These are phyloP conservation scores for Cutaneotrichosporon cutaneum DNA, from an alignment of 1,284 basidiomycete species.

Conservation along the genomic window DNA sequence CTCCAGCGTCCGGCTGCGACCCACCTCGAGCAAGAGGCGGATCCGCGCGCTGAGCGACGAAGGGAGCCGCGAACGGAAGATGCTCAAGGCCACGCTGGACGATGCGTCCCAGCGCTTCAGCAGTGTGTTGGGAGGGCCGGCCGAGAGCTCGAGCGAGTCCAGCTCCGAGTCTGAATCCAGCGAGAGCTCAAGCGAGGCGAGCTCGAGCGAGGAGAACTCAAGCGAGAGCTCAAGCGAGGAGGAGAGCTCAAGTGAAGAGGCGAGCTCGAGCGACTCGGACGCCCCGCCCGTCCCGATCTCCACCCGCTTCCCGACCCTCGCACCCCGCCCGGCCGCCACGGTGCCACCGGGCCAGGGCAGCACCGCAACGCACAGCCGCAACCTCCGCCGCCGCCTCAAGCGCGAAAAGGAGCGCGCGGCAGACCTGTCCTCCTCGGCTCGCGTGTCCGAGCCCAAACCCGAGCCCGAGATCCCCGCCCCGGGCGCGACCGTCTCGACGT, in stretches of 20 bases:
- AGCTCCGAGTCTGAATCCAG: neutral
- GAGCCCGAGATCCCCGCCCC: too few relatives aligned
- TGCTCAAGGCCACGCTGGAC: neutral
- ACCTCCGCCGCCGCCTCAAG: constrained; percentile 36
- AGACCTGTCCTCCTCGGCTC: neutral
- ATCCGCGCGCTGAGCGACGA: constrained; percentile 2
- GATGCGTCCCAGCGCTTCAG: neutral
- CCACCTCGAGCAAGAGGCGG: constrained; percentile 24
- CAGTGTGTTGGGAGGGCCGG: neutral
- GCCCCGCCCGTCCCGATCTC: constrained; percentile 7
- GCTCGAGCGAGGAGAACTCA: neutral
- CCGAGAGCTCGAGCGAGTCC: neutral
- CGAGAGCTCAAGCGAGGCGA: neutral
- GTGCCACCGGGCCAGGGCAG: constrained; percentile 47
- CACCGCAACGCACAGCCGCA: constrained; percentile 43
- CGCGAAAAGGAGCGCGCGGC: constrained; percentile 28
- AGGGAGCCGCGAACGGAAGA: neutral
- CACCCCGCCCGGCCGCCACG: constrained; percentile 10
- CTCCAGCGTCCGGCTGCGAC: constrained; percentile 27
- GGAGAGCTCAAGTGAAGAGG: neutral
- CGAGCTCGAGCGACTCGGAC: constrained; percentile 16
- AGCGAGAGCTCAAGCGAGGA: constrained; percentile 2
- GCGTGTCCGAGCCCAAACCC: neutral
- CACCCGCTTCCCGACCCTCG: constrained; percentile 9
- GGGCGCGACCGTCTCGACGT: neutral